Base-by-base conservation (phyloP, 345 rosid genomes). In the Gossypium arboreum region DNA sequence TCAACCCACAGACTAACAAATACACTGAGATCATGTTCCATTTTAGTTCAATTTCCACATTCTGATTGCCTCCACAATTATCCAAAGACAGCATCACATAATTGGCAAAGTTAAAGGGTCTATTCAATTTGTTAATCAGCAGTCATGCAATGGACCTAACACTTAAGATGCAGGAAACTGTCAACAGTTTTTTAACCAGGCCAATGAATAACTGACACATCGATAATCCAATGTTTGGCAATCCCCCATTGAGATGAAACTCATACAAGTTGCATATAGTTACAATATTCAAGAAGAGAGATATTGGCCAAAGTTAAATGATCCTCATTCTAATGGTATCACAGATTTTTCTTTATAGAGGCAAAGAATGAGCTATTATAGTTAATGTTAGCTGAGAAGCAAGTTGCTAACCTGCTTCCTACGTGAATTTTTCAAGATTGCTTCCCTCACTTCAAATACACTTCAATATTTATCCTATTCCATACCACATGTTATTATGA, bases 1-100 rank as follows among this genome's bases (percentile, higher is more conserved):
- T 73, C 78, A 76, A 80, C 75, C 29, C 58, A 41, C 67, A 59
- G 12, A 48, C 24, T 48, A 69, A 24, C 44, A 24, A 60, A n/a
- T 44, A 51, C 48, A 72, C 58, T 4, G 0, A 71, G 70, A 45
- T 41, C 51, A 69, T 61, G 44, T 29, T 64, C 68, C 66, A 71
- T 51, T 54, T 55, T 48, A 56, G 22, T 71, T 69, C 58, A 27
- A 20, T 24, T 75, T 68, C 51, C 11, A 16, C 10, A 41, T 18
- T 44, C 27, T 65, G 70, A 61, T 48, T 39, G 58, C 9, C 22
- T 66, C 55, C n/a, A 13, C 13, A 3, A 51, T 62, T 56, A 64
- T 61, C 44, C 71, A 68, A 78, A 51, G 18, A 27, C 24, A 52
- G 61, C 24, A 52, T 16, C 9, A 3, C 16, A 11, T 4, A 4